phyloP scores from a whole-genome alignment of 306 rosid genomes.

The Begonia loranthoides region DNA sequence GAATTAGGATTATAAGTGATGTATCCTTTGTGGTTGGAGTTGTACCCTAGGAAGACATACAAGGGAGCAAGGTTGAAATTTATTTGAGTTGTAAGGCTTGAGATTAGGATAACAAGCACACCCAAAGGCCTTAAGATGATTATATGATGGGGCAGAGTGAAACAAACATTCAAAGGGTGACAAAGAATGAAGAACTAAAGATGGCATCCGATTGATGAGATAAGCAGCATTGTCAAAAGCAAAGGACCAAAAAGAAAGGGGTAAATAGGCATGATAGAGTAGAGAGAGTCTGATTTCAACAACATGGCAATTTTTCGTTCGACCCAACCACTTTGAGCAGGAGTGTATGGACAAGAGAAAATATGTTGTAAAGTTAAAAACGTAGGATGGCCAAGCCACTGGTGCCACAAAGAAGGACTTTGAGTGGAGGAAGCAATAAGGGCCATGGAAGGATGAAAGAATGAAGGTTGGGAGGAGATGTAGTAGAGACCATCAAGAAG shows the following conservation, averaged over 20 bases:
- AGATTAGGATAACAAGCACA: neutral
- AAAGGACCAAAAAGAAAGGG: neutral
- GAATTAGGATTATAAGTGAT: neutral
- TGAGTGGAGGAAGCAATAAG: neutral
- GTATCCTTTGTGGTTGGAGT: neutral
- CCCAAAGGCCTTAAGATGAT: too few species aligned
- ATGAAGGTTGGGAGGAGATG: neutral
- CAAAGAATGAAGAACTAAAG: neutral
- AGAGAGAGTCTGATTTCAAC: neutral
- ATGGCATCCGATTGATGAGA: neutral
- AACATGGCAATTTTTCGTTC: neutral
- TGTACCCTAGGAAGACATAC: neutral
- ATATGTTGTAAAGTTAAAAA: neutral
- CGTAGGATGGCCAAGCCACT: neutral
- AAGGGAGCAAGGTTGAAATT: neutral
- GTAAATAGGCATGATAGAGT: neutral
- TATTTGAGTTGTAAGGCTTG: neutral
- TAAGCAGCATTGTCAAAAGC: neutral
- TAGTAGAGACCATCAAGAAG: too few species aligned
- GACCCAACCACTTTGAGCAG: too few species aligned
- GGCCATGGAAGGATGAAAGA: neutral
- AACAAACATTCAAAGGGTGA: neutral
- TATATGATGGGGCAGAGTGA: neutral
- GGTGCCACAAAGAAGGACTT: neutral
- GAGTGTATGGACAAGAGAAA: neutral